Base-by-base conservation (phyloP, 2,329 filamentous ascomycete species). In the Lojkania enalia region DNA sequence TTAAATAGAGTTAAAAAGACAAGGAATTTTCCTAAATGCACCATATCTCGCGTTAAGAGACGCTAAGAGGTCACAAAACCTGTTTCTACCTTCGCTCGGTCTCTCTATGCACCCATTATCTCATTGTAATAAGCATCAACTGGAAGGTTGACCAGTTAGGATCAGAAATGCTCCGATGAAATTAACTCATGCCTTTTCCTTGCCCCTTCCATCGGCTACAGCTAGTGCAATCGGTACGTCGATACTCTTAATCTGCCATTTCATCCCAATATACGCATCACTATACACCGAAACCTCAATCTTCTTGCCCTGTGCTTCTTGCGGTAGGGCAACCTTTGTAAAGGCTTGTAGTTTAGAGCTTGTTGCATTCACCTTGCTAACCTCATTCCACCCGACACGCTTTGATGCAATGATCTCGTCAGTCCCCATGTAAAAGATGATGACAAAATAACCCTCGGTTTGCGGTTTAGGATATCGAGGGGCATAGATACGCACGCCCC, bases 401-500 rank as follows among this genome's bases (percentile, higher is more conserved):
- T 96, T 97, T 51, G 99, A 76, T 2, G 87, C 92, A 3, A 96
- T 71, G 29, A 97, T 78, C 56, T 96, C 89, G 47, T 92, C 89
- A 5, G 73, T 79, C 0, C 74, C 74, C 2, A 80, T 61, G 57
- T 87, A 83, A 5, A 84, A 85, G 0, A 95, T 79, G 16, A 97
- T 65, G 12, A 94, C 82, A 69, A 99, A 97, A 81, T 86, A 97
- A 0, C 91, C 91, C 63, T 99, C 94, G 0, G 84, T 94, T 70
- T 99, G 94, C 13, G 90, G 84, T 71, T 99, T 99, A 1, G 92
- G 92, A 72, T 95, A 97, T 16, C 82, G 80, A 2, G 95, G 92
- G 0, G 94, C 90, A 59, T 86, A 96, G 64, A 96, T 87, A 49
- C 86, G 82, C 37, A 82, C 84, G 1, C 90, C 87, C 1, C 54